Percentiles rank a stretch among this genome's conserved stretches.
phyloP scores from a whole-genome alignment of 2,329 filamentous ascomycete species.

The Didymella keratinophila region DNA sequence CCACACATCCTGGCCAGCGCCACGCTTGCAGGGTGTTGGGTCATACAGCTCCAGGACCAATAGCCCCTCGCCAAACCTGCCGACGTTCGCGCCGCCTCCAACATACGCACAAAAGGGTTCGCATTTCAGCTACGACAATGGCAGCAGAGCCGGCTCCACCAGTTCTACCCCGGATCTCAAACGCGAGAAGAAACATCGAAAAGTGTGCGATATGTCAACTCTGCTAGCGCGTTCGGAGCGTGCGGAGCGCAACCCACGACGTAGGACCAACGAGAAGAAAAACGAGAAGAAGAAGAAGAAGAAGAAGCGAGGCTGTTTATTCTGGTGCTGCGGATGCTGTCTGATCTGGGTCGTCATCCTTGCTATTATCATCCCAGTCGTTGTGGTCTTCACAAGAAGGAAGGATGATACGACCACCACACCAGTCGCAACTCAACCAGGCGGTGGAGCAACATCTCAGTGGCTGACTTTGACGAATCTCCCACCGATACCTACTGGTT shows the following conservation, averaged over 20 bases:
- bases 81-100: slow-evolving; percentile 46
- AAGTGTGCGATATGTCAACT: slow-evolving; percentile 39
- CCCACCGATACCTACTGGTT: slow-evolving; percentile 84
- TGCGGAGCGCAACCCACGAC: slow-evolving; percentile 20
- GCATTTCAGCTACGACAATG: slow-evolving; percentile 37
- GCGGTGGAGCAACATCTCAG: slow-evolving; percentile 45
- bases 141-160: slow-evolving; percentile 37
- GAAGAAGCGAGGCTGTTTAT: slow-evolving; percentile 44
- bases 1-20: slow-evolving; percentile 30
- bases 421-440: slow-evolving; percentile 24
- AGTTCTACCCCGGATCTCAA: slow-evolving; percentile 36
- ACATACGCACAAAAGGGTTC: slow-evolving; percentile 35
- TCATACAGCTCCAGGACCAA: slow-evolving; percentile 25
- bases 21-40: slow-evolving; percentile 20
- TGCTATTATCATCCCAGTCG: slow-evolving; percentile 52
- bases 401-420: slow-evolving; percentile 48
- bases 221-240: slow-evolving; percentile 31
- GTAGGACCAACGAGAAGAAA: slow-evolving; percentile 26
- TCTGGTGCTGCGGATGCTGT: slow-evolving; percentile 49
- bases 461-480: slow-evolving; percentile 90
- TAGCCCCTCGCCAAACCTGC: slow-evolving; percentile 28
- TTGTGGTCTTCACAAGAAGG: slow-evolving; percentile 46
- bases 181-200: slow-evolving; percentile 41
- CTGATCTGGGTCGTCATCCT: slow-evolving; percentile 46
- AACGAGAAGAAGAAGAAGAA: slow-evolving; percentile 44